Evolutionary conservation across 2,329 filamentous ascomycete genomes (phyloP).

Genomic region (Fulvia fulva): DNA sequence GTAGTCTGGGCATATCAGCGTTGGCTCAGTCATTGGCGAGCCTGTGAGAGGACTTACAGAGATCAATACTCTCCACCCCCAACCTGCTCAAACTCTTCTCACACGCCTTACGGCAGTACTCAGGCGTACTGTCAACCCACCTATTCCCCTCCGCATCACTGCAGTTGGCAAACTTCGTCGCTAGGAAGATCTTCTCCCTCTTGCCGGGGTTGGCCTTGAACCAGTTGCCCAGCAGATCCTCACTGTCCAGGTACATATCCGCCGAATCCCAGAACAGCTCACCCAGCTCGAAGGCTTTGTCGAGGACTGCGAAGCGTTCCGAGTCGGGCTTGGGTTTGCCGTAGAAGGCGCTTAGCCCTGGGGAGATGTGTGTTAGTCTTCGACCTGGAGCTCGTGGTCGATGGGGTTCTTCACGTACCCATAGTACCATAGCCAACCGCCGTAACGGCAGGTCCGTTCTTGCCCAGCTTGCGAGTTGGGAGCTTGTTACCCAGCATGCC

Average conservation of each 20-base stretch:
- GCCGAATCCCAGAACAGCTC: conserved; percentile 51
- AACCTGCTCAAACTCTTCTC: conserved; percentile 40
- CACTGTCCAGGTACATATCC: conserved; percentile 39
- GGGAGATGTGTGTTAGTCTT: neutral
- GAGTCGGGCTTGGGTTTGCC: conserved; percentile 46
- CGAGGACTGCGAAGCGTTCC: conserved; percentile 50
- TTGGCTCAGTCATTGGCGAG: neutral
- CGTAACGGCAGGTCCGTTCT: conserved; percentile 50
- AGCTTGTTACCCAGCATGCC: conserved; percentile 31
- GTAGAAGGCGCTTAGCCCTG: conserved; percentile 45
- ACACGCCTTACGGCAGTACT: conserved; percentile 39
- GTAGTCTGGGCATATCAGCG: conserved; percentile 26
- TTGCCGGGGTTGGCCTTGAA: conserved; percentile 44
- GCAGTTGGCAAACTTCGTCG: conserved; percentile 51
- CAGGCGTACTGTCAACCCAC: conserved; percentile 38
- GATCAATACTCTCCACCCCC: conserved; percentile 39
- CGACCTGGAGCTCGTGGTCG: too few relatives aligned
- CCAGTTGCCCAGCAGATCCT: conserved; percentile 42
- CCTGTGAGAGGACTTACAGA: conserved; percentile 26
- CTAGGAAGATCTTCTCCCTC: conserved; percentile 48
- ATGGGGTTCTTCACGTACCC: conserved; percentile 19
- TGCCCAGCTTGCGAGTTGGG: conserved; percentile 48
- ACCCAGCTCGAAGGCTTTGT: conserved; percentile 49
- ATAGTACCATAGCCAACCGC: conserved; percentile 54
- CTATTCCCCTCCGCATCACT: conserved; percentile 37